Percentiles rank a stretch among this genome's conserved stretches.
Evolutionary conservation across 2,329 filamentous ascomycete species (phyloP).

Genomic region (Scedosporium boydii): DNA sequence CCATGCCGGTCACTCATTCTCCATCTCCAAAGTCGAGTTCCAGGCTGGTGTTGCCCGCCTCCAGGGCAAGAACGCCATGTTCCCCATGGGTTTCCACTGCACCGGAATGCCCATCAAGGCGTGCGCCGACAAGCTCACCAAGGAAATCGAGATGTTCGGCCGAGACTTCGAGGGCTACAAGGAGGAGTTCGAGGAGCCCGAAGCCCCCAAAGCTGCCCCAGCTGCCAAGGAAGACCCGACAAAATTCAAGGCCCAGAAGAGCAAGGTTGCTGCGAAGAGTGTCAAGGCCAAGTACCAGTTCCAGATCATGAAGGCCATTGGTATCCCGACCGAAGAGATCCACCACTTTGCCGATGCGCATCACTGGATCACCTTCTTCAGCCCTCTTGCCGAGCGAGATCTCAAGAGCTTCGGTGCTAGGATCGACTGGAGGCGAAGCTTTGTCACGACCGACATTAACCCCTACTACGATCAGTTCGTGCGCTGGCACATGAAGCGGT

Average conservation of each 20-base stretch:
- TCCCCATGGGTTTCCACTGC: conserved; percentile 84
- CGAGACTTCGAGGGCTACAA: conserved; percentile 72
- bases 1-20: conserved; percentile 89
- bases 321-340: conserved; percentile 80
- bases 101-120: conserved; percentile 98
- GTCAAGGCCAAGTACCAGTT: conserved; percentile 94
- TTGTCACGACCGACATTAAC: conserved; percentile 94
- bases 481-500: conserved; percentile 91
- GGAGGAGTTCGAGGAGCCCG: conserved; percentile 37
- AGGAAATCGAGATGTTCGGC: conserved; percentile 85
- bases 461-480: conserved; percentile 95
- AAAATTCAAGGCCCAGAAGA: conserved; percentile 89
- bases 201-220: conserved; percentile 43
- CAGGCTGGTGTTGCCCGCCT: conserved; percentile 77
- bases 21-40: conserved; percentile 88
- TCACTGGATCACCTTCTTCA: conserved; percentile 90
- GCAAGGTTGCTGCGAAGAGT: conserved; percentile 82
- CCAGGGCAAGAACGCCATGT: conserved; percentile 79
- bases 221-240: conserved; percentile 71
- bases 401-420: conserved; percentile 75
- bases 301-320: conserved; percentile 88
- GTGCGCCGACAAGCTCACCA: conserved; percentile 85
- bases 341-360: conserved; percentile 86
- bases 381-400: conserved; percentile 40
- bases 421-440: conserved; percentile 86